phyloP scores from a whole-genome alignment of 257 asterid species.

The Nicotiana sylvestris region DNA sequence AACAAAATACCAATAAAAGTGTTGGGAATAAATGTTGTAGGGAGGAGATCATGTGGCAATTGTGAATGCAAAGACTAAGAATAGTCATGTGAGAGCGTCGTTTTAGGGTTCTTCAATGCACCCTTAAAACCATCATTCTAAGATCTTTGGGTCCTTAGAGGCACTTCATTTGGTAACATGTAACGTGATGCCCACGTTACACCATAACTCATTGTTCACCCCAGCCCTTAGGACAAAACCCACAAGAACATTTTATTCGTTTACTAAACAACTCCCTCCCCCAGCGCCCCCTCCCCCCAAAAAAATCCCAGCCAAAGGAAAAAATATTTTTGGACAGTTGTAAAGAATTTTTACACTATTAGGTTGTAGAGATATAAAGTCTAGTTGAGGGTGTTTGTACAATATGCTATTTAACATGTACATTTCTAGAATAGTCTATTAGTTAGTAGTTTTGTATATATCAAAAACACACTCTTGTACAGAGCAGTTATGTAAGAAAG shows the following conservation, averaged over 20 bases:
- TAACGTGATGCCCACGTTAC: slow-evolving; percentile 12
- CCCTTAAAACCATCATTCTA: slow-evolving; percentile 16
- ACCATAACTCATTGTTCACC: slow-evolving; percentile 9
- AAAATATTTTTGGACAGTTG: too few species aligned
- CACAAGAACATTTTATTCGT: neutral
- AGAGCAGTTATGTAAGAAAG: too few species aligned
- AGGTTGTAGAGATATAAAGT: too few species aligned
- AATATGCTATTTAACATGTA: too few species aligned
- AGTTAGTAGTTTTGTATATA: too few species aligned
- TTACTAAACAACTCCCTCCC: neutral
- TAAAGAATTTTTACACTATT: too few species aligned
- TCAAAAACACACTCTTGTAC: too few species aligned
- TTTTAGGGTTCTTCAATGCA: slow-evolving; percentile 9
- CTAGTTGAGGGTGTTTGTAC: too few species aligned
- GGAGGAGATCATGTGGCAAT: neutral
- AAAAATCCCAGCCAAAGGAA: neutral
- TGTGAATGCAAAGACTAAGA: neutral
- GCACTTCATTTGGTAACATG: slow-evolving; percentile 1
- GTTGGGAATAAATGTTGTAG: neutral
- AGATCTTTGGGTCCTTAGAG: slow-evolving; percentile 5
- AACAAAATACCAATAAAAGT: too few species aligned
- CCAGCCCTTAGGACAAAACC: neutral
- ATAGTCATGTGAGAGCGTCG: slow-evolving; percentile 8
- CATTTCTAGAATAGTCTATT: too few species aligned
- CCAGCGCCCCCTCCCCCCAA: neutral